These are phyloP conservation scores for Cercospora janseana DNA, from an alignment of 2,329 filamentous ascomycete genomes.

Conservation along the genomic window DNA sequence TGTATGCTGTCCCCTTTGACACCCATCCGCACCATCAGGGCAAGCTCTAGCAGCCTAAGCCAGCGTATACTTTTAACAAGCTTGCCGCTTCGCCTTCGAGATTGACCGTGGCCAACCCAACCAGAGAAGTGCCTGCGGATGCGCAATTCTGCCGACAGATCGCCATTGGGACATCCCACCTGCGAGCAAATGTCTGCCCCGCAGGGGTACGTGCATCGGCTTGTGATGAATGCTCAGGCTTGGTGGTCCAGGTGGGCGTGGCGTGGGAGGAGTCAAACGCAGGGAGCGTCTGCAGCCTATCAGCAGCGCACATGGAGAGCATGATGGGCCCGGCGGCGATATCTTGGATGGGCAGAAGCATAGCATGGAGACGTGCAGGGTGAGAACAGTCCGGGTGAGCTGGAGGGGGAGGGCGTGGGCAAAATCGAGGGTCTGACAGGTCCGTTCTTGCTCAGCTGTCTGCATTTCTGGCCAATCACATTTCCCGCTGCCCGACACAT, in stretches of 20 bases:
- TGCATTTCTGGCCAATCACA: neutral
- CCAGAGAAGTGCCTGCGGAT: slow-evolving; percentile 7
- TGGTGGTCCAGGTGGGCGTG: slow-evolving; percentile 11
- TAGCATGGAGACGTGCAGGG: slow-evolving; percentile 14
- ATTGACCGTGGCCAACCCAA: slow-evolving; percentile 3
- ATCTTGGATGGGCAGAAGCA: slow-evolving; percentile 4
- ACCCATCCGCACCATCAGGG: slow-evolving; percentile 7
- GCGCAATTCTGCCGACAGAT: slow-evolving; percentile 14
- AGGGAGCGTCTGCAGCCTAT: slow-evolving; percentile 17
- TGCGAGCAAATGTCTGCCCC: slow-evolving; percentile 12
- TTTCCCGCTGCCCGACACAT: neutral
- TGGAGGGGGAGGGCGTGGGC: neutral
- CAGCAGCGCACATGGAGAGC: slow-evolving; percentile 18
- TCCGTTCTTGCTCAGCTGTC: neutral
- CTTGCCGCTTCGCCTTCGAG: slow-evolving; percentile 5
- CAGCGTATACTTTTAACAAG: slow-evolving; percentile 4
- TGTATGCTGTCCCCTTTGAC: neutral
- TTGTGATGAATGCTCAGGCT: slow-evolving; percentile 12
- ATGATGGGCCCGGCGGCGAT: slow-evolving; percentile 12
- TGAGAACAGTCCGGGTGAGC: slow-evolving; percentile 10
- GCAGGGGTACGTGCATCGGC: slow-evolving; percentile 10
- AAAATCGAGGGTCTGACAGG: slow-evolving; percentile 1
- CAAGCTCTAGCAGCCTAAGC: slow-evolving; percentile 10
- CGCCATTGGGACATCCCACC: slow-evolving; percentile 15
- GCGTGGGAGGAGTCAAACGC: slow-evolving; percentile 5